Conservation (phyloP, 2,329 filamentous ascomycete species). For the Calonectria multiphialidica region DNA sequence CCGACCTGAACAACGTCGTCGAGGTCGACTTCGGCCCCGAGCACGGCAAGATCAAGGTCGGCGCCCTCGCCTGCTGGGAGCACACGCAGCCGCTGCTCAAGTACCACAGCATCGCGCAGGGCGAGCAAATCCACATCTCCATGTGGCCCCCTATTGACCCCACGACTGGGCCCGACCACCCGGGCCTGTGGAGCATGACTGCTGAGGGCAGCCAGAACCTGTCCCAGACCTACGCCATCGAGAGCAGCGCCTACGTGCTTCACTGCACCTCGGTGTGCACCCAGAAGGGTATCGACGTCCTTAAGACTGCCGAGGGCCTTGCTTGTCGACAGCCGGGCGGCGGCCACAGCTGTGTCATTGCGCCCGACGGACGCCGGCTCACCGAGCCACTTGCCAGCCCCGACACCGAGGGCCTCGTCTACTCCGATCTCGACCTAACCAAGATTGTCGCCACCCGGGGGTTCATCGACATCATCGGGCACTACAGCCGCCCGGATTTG, state of each 20-base stretch:
- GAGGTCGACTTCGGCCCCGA: conserved; percentile 50
- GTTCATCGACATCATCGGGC: conserved; percentile 53
- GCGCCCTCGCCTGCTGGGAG: conserved; percentile 63
- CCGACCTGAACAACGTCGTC: conserved; percentile 54
- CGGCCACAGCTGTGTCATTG: conserved; percentile 37
- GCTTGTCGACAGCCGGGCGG: conserved; percentile 35
- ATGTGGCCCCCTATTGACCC: conserved; percentile 57
- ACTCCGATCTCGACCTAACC: conserved; percentile 61
- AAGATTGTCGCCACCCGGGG: conserved; percentile 54
- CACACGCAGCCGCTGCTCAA: conserved; percentile 63
- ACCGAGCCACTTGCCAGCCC: conserved; percentile 24
- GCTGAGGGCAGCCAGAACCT: conserved; percentile 55
- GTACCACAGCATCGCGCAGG: conserved; percentile 57
- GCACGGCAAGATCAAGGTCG: conserved; percentile 50
- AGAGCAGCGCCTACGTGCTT: conserved; percentile 66
- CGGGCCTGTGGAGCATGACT: conserved; percentile 46
- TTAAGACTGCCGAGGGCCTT: conserved; percentile 55
- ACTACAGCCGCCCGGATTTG: conserved; percentile 53
- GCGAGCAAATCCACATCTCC: conserved; percentile 60
- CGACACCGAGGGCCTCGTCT: conserved; percentile 59
- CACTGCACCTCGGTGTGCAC: conserved; percentile 49
- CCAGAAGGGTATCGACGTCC: conserved; percentile 53
- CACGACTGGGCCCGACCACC: conserved; percentile 29
- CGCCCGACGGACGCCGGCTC: conserved; percentile 37
- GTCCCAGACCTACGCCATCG: conserved; percentile 68